These are phyloP conservation scores for Botrytis aclada DNA, from an alignment of 2,329 filamentous ascomycete species.

Conservation along the genomic window DNA sequence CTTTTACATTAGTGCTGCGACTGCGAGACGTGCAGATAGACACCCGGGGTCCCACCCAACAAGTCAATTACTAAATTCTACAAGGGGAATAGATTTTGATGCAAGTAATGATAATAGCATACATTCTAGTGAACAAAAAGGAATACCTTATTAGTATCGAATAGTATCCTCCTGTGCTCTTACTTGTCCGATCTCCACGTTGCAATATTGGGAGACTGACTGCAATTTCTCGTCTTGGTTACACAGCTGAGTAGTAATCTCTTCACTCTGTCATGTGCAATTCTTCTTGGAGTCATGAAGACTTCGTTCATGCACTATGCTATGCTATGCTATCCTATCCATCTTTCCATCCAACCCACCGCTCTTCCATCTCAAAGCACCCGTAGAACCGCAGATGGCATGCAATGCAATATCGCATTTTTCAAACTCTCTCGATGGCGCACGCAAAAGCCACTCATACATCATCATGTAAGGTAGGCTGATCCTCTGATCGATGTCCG, in stretches of 20 bases:
- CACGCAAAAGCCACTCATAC: background rate
- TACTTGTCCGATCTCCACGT: background rate
- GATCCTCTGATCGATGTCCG: no score
- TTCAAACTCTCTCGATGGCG: background rate
- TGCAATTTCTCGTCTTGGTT: background rate
- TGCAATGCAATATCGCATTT: no score
- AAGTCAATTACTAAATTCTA: background rate
- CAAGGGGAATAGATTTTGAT: background rate
- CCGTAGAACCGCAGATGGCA: no score
- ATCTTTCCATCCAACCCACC: background rate
- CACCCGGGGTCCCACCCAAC: background rate
- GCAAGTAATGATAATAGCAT: background rate
- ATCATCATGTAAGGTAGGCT: no score
- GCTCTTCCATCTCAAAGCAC: background rate
- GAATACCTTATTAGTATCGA: no score
- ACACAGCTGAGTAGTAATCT: background rate
- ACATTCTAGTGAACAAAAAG: background rate
- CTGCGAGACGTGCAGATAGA: background rate
- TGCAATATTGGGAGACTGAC: background rate
- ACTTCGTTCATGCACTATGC: background rate
- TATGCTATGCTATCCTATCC: background rate
- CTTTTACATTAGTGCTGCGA: background rate
- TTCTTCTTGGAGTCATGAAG: slow-evolving; percentile 1
- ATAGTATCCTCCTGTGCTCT: background rate
- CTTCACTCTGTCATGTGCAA: background rate